phyloP scores from a whole-genome alignment of 345 rosid species.

The Turnera subulata region DNA sequence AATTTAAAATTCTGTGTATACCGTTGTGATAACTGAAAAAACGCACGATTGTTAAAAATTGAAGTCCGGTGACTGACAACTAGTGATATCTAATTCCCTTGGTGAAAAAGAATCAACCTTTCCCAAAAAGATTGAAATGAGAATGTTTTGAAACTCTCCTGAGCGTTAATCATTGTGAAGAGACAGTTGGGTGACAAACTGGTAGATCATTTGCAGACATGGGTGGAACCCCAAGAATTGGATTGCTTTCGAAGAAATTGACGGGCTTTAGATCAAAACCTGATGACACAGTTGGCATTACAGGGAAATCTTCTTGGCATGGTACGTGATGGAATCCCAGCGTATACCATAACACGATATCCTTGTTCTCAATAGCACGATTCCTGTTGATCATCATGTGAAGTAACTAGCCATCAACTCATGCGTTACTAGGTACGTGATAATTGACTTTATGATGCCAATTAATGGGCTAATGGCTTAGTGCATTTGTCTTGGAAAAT shows the following conservation, averaged over 20 bases:
- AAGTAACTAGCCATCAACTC: background rate
- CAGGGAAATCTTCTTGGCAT: constrained; percentile 93
- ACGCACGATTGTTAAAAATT: no score
- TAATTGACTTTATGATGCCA: no score
- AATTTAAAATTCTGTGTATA: no score
- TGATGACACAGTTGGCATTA: constrained; percentile 90
- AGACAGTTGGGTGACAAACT: constrained; percentile 44
- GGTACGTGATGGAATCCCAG: constrained; percentile 95
- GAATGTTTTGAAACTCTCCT: no score
- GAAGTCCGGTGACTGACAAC: no score
- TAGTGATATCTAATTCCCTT: no score
- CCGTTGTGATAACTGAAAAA: no score
- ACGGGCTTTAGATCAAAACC: constrained; percentile 91
- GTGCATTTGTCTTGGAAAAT: no score
- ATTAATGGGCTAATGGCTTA: background rate
- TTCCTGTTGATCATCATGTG: constrained; percentile 43
- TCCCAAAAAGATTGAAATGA: no score
- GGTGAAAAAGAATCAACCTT: no score
- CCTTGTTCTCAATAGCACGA: constrained; percentile 73
- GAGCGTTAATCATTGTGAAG: background rate
- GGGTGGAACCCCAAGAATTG: constrained; percentile 69
- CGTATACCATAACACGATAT: constrained; percentile 92
- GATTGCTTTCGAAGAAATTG: constrained; percentile 92
- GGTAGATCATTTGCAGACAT: constrained; percentile 63
- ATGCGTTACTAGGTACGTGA: background rate